phyloP scores from a whole-genome alignment of 805 yeast genomes.

The Dipodascopsis uninucleata region DNA sequence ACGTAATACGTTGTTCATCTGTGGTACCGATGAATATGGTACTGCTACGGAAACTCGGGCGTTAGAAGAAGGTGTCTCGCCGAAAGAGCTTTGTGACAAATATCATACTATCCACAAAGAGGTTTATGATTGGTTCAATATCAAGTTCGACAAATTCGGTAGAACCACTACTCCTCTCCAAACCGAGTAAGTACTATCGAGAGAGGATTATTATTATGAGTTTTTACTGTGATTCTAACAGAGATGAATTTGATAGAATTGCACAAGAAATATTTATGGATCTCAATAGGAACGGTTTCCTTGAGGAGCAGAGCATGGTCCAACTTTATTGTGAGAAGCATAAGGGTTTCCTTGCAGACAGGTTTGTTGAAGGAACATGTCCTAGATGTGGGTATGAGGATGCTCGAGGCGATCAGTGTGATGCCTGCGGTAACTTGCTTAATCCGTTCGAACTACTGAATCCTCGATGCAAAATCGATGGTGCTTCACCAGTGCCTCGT shows the following conservation, averaged over 20 bases:
- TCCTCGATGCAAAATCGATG: conserved; percentile 93
- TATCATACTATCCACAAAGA: conserved; percentile 81
- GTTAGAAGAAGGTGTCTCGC: conserved; percentile 84
- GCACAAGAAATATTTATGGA: conserved; percentile 89
- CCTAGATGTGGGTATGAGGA: conserved; percentile 93
- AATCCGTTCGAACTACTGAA: conserved; percentile 90
- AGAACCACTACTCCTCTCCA: conserved; percentile 90
- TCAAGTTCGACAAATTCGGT: conserved; percentile 92
- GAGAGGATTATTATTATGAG: no score
- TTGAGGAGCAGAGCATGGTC: conserved; percentile 82
- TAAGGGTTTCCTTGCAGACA: conserved; percentile 87
- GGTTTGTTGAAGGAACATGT: conserved; percentile 96
- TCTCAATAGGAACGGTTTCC: conserved; percentile 66
- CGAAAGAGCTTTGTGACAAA: conserved; percentile 85
- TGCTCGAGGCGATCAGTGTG: conserved; percentile 99
- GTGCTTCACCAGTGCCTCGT: conserved; percentile 72
- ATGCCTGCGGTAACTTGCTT: conserved; percentile 83
- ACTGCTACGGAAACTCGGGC: conserved; percentile 99
- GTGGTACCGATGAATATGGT: conserved; percentile 99
- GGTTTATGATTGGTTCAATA: conserved; percentile 95
- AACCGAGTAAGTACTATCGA: conserved; percentile 62
- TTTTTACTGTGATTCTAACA: background rate
- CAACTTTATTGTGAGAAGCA: conserved; percentile 91
- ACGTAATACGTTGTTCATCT: conserved; percentile 76
- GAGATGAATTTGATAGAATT: conserved; percentile 40